phyloP scores from a whole-genome alignment of 2,329 filamentous ascomycete genomes.

The Fusarium stilboides region DNA sequence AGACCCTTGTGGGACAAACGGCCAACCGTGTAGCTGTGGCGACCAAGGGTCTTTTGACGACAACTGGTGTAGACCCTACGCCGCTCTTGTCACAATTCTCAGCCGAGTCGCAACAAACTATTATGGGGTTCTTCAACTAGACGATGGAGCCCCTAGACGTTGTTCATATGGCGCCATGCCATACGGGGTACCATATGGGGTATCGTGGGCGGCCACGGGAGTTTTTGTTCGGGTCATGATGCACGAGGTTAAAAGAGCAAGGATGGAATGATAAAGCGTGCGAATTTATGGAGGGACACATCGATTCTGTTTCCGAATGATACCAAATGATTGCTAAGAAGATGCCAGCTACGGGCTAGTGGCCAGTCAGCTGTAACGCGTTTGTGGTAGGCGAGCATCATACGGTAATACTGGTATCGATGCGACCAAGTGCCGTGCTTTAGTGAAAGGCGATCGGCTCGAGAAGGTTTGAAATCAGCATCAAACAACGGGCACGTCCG shows the following conservation, averaged over 20 bases:
- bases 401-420: conserved; percentile 29
- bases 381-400: conserved; percentile 23
- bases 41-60: conserved; percentile 82
- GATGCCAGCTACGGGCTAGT: conserved; percentile 32
- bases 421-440: conserved; percentile 12
- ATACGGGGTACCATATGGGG: conserved; percentile 9
- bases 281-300: conserved; percentile 41
- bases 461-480: conserved; percentile 16
- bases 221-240: conserved; percentile 32
- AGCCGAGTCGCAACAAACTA: conserved; percentile 84
- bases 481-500: conserved; percentile 8
- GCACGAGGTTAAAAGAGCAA: conserved; percentile 23
- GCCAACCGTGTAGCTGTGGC: conserved; percentile 82
- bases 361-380: conserved; percentile 24
- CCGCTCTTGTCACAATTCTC: conserved; percentile 82
- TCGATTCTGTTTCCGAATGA: conserved; percentile 44
- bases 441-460: conserved; percentile 4
- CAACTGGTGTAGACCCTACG: conserved; percentile 81
- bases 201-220: conserved; percentile 11
- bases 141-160: conserved; percentile 9
- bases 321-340: conserved; percentile 40
- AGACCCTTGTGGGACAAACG: conserved; percentile 89
- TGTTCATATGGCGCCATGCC: conserved; percentile 17
- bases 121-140: conserved; percentile 84
- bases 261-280: conserved; percentile 36